Percentiles rank a stretch among this genome's conserved stretches.
Evolutionary conservation across 2,329 filamentous ascomycete species (phyloP).

Genomic region (Chalaropsis thielavioides): DNA sequence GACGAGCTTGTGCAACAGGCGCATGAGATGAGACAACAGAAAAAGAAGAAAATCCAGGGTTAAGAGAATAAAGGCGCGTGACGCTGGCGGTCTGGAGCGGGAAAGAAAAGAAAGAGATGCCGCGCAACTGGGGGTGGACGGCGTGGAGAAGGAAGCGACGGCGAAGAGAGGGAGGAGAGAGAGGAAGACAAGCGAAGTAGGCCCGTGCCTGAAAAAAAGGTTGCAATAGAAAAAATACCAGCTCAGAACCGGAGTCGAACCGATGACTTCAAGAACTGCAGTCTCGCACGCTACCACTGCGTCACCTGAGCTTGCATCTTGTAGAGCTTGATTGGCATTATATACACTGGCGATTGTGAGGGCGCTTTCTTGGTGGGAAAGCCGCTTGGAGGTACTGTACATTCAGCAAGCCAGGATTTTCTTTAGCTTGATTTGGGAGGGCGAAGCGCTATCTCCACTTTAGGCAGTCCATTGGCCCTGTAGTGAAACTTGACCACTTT

Average conservation of each 20-base stretch:
- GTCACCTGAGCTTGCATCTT: conserved; percentile 7
- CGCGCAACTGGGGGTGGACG: neutral
- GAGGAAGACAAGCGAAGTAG: neutral
- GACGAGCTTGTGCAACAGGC: neutral
- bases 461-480: neutral
- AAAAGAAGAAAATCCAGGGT: conserved; percentile 16
- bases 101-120: neutral
- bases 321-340: neutral
- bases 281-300: conserved; percentile 11
- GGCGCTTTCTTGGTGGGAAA: neutral
- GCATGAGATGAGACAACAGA: conserved; percentile 6
- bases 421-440: no score
- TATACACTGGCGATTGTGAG: neutral
- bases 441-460: neutral
- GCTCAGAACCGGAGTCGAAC: conserved; percentile 13
- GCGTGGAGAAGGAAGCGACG: neutral
- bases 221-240: conserved; percentile 14
- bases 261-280: conserved; percentile 12
- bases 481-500: neutral
- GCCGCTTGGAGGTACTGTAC: no score
- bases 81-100: neutral
- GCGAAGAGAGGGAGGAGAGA: no score
- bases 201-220: conserved; percentile 10
- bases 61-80: neutral
- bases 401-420: no score